Evolutionary conservation across 75 land plant species (phyloP), one percentile per base, ranked within the genome.

Genomic region (Chamaecyparis obtusa): DNA sequence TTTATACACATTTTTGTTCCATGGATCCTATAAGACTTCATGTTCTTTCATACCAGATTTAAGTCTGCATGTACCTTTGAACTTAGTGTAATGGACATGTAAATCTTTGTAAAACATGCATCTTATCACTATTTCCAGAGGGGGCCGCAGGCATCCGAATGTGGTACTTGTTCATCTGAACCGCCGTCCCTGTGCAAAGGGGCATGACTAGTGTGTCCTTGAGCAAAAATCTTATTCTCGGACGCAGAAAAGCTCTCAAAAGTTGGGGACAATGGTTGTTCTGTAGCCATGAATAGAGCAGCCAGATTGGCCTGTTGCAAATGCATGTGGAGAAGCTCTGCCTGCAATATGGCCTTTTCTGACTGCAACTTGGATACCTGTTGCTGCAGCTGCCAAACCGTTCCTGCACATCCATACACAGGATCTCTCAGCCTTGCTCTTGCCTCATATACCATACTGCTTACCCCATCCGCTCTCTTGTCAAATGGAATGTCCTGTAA

Each of bases 401-500:
- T 51, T 84, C 85, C 85, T 0, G 74, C 85, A 51, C 85, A 84
- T 19, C 85, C 85, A 84, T 84, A 84, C 64, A 84, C 85, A 84
- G 85, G 85, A 32, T 84, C 85, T 36, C 74, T 84, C 74, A 55
- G 33, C 85, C 85, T 57, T 64, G 87, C 85, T 17, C 78, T 86
- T 33, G 87, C 87, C n/a, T 86, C 87, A 37, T 86, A 86, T 77
- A 86, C 87, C 86, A 86, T 71, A 43, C 87, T 86, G 44, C 35
- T 86, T 7, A 41, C 85, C 3, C 39, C 87, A 39, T 86, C 87
- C n/a, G 86, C 41, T 86, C 87, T 17, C 24, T 86, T 71, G 19
- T 71, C 87, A 44, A 39, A 5, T 33, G 87, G 87, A 9, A 86
- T 41, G 43, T 80, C 83, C 83, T 80, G 48, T 9, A 44, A 17